Conservation (phyloP, 1,139 yeast genomes). For the Hansenula lynferdii region DNA sequence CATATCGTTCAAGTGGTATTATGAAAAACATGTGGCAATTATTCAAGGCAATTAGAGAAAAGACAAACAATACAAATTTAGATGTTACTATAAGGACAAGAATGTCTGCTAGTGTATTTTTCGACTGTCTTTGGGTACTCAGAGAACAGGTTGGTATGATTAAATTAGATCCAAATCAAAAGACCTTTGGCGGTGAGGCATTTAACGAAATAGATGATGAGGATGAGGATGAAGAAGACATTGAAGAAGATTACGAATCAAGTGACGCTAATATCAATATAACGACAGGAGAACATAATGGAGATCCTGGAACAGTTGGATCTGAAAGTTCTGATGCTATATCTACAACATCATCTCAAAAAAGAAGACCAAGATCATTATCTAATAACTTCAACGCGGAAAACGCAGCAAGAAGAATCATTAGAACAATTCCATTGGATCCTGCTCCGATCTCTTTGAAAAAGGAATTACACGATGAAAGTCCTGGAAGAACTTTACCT, state of each 20-base stretch:
- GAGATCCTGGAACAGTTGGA: constrained; percentile 17
- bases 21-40: constrained; percentile 94
- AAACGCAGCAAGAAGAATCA: constrained; percentile 65
- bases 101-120: constrained; percentile 89
- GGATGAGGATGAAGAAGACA: constrained; percentile 15
- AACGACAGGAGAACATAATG: constrained; percentile 1
- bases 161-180: constrained; percentile 38
- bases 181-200: constrained; percentile 22
- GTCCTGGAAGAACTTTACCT: constrained; percentile 4
- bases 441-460: constrained; percentile 61
- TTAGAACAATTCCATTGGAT: constrained; percentile 73
- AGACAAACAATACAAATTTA: constrained; percentile 25
- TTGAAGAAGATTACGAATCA: constrained; percentile 8
- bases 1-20: constrained; percentile 88
- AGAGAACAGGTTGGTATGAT: constrained; percentile 87
- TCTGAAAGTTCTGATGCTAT: constrained; percentile 18
- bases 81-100: constrained; percentile 67
- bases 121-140: constrained; percentile 80
- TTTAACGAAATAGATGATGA: constrained; percentile 23
- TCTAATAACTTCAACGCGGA: constrained; percentile 59
- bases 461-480: constrained; percentile 6
- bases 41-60: constrained; percentile 34
- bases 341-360: constrained; percentile 18
- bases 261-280: constrained; percentile 14
- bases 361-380: constrained; percentile 41